Percentiles rank a stretch among this genome's conserved stretches.
Conservation (phyloP, 2,329 filamentous ascomycete genomes). For the Beauveria sp. region DNA sequence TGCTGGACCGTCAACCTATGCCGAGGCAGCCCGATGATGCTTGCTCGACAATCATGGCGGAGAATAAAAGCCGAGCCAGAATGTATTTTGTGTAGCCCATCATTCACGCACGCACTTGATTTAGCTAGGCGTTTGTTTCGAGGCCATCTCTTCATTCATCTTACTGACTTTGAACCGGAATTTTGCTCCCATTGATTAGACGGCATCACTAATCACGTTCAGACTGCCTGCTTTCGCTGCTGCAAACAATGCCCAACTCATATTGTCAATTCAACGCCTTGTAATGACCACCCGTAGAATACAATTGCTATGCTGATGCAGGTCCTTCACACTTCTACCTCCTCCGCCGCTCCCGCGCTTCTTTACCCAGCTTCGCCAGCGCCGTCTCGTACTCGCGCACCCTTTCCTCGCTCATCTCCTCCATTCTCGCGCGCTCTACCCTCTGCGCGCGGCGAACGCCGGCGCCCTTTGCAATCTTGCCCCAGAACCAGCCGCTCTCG, state of each 20-base stretch:
- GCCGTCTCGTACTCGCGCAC: conserved; percentile 46
- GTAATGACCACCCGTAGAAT: neutral
- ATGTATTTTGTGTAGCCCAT: neutral
- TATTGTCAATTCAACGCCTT: neutral
- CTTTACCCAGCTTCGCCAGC: conserved; percentile 53
- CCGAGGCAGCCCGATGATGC: neutral
- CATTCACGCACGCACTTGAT: neutral
- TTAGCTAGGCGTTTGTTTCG: conserved; percentile 3
- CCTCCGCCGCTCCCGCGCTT: conserved; percentile 37
- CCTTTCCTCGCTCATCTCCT: conserved; percentile 40
- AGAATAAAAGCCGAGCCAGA: neutral
- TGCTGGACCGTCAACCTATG: neutral
- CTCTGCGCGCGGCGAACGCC: conserved; percentile 37
- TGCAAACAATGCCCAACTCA: no score
- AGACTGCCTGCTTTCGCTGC: neutral
- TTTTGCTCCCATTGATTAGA: neutral
- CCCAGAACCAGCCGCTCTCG: conserved; percentile 90
- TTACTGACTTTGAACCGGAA: neutral
- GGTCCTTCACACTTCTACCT: conserved; percentile 10
- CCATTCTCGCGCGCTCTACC: conserved; percentile 41
- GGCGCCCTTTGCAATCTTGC: conserved; percentile 60
- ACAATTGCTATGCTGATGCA: conserved; percentile 4
- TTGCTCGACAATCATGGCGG: neutral
- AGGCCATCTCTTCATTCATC: neutral
- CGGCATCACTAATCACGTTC: neutral